These are phyloP conservation scores for Phytophthora uliginosa DNA, from an alignment of 352 stramenopile species.

Conservation along the genomic window DNA sequence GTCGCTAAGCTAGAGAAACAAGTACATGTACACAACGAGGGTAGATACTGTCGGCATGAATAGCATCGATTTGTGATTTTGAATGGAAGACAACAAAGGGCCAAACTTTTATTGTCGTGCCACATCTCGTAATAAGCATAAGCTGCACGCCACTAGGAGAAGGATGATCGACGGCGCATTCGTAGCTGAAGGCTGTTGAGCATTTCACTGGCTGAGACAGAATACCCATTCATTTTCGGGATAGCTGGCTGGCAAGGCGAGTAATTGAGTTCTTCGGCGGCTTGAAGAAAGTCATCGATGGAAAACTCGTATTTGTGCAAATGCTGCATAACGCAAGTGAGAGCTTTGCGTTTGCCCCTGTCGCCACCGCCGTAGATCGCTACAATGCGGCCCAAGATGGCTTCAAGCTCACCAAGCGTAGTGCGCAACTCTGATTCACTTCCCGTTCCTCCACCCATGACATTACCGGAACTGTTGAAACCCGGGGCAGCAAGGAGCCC, in stretches of 20 bases:
- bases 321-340: slow-evolving; percentile 80
- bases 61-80: neutral
- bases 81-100: neutral
- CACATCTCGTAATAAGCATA: neutral
- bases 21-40: neutral
- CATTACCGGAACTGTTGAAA: neutral
- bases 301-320: slow-evolving; percentile 89
- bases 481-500: slow-evolving; percentile 35
- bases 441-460: neutral
- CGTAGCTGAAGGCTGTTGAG: slow-evolving; percentile 72
- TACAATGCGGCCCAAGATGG: slow-evolving; percentile 63
- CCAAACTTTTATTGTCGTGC: neutral
- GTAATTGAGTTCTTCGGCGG: slow-evolving; percentile 64
- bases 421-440: slow-evolving; percentile 52
- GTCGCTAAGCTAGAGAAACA: slow-evolving; percentile 2
- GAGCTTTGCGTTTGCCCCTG: slow-evolving; percentile 77
- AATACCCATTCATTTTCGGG: slow-evolving; percentile 18
- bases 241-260: slow-evolving; percentile 3
- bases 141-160: slow-evolving; percentile 33
- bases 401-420: slow-evolving; percentile 67
- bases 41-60: neutral
- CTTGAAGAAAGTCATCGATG: slow-evolving; percentile 73
- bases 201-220: slow-evolving; percentile 20
- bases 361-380: slow-evolving; percentile 76
- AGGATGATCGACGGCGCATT: slow-evolving; percentile 65